Percentiles rank a stretch among this genome's conserved stretches.
Conservation (phyloP, 768 basidiomycete genomes). For the Suillus hirtellus region DNA sequence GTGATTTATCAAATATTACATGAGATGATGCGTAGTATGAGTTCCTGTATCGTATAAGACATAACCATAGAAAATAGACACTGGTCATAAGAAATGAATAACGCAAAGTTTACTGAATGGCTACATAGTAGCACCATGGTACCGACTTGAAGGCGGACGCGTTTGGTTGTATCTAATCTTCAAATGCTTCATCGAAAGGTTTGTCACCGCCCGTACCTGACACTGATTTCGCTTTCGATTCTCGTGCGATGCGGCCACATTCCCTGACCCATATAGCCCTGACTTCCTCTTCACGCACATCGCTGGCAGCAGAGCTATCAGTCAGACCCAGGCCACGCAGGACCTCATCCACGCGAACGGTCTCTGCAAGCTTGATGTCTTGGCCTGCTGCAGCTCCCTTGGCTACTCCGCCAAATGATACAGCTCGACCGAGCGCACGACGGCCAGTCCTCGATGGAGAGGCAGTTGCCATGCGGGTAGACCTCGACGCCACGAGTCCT, state of each 20-base stretch:
- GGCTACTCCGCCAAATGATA: constrained; percentile 49
- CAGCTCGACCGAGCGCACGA: constrained; percentile 54
- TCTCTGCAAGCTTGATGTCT: constrained; percentile 55
- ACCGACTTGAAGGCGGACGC: constrained; percentile 1
- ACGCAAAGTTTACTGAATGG: constrained; percentile 12
- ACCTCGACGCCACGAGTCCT: constrained; percentile 54
- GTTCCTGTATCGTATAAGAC: constrained; percentile 21
- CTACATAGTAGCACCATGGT: constrained; percentile 13
- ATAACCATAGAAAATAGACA: constrained; percentile 23
- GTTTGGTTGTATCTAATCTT: constrained; percentile 25
- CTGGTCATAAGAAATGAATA: constrained; percentile 13
- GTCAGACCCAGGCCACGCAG: constrained; percentile 65
- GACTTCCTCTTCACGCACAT: constrained; percentile 46
- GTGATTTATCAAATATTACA: neutral
- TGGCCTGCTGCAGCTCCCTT: constrained; percentile 37
- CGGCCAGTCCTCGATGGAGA: constrained; percentile 50
- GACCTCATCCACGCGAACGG: constrained; percentile 67
- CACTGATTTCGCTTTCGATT: constrained; percentile 28
- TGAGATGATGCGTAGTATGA: constrained; percentile 2
- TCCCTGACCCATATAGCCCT: constrained; percentile 45
- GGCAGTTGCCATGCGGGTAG: constrained; percentile 29
- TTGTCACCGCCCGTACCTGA: constrained; percentile 13
- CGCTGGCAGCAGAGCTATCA: constrained; percentile 21
- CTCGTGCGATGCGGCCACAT: constrained; percentile 37
- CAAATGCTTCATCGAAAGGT: constrained; percentile 36